These are phyloP conservation scores for Leccinum disarticulatum DNA, from an alignment of 768 basidiomycete genomes.

Conservation along the genomic window DNA sequence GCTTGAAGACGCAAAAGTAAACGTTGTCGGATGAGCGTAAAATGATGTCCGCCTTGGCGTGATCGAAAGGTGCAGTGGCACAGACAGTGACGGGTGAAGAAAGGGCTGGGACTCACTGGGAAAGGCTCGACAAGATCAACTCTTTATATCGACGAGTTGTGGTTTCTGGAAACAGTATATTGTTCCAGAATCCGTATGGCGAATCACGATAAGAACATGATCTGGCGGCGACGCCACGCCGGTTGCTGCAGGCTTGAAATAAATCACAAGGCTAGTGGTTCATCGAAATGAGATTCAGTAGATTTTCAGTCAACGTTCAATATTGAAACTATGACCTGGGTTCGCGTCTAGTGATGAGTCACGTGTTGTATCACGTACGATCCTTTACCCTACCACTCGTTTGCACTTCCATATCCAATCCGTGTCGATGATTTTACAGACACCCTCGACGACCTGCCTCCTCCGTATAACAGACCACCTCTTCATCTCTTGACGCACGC, in stretches of 20 bases:
- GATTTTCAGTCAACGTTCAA: too few relatives aligned
- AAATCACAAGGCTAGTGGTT: too few relatives aligned
- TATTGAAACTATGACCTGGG: too few relatives aligned
- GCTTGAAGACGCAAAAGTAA: conserved; percentile 32
- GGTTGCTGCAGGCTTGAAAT: too few relatives aligned
- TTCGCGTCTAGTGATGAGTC: not conserved
- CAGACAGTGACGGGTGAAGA: not conserved
- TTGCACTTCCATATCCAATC: conserved; percentile 77
- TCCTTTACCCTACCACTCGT: conserved; percentile 68
- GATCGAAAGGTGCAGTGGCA: conserved; percentile 21
- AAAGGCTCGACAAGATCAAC: too few relatives aligned
- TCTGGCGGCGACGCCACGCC: too few relatives aligned
- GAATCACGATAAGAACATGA: too few relatives aligned
- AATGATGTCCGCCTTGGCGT: conserved; percentile 22
- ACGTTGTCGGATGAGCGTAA: conserved; percentile 28
- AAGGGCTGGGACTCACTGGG: not conserved
- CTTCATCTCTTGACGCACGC: conserved; percentile 87
- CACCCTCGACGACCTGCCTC: conserved; percentile 34
- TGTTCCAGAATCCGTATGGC: too few relatives aligned
- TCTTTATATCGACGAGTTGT: too few relatives aligned
- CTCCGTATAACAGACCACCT: conserved; percentile 35
- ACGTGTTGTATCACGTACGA: not conserved
- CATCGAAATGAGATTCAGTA: too few relatives aligned
- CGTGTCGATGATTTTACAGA: conserved; percentile 82
- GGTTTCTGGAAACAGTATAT: too few relatives aligned